Evolutionary conservation across 164 flowering plant genomes (phyloP).

Genomic region (Vitis riparia): DNA sequence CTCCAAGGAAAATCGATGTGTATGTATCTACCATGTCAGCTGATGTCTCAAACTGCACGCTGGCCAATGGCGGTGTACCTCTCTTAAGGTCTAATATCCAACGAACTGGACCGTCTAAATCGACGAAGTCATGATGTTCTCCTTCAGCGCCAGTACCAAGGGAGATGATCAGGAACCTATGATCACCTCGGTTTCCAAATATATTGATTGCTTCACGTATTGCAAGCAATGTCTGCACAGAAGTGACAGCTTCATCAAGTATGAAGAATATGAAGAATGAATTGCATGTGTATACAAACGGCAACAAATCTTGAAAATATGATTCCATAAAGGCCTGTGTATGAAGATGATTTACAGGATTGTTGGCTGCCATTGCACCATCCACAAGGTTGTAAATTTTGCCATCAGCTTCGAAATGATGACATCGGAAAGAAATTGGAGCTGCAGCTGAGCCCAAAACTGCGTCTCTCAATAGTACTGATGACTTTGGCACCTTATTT

Average conservation of each 20-base stretch:
- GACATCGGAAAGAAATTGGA: neutral
- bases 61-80: slow-evolving; percentile 5
- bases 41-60: slow-evolving; percentile 8
- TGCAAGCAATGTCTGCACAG: slow-evolving; percentile 11
- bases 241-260: no score
- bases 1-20: slow-evolving; percentile 8
- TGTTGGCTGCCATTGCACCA: slow-evolving; percentile 10
- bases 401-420: neutral
- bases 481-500: no score
- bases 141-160: no score
- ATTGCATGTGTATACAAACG: no score
- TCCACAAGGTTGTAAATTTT: neutral
- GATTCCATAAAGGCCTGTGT: no score
- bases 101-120: no score
- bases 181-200: neutral
- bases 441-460: neutral
- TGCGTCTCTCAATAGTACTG: no score
- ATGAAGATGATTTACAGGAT: slow-evolving; percentile 8
- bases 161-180: no score
- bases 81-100: neutral
- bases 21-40: slow-evolving; percentile 16
- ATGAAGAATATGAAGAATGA: no score
- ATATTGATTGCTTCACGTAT: slow-evolving; percentile 12
- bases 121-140: no score
- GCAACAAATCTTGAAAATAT: neutral